Base-by-base conservation (phyloP, 768 basidiomycete genomes). In the Ramaria sp. region DNA sequence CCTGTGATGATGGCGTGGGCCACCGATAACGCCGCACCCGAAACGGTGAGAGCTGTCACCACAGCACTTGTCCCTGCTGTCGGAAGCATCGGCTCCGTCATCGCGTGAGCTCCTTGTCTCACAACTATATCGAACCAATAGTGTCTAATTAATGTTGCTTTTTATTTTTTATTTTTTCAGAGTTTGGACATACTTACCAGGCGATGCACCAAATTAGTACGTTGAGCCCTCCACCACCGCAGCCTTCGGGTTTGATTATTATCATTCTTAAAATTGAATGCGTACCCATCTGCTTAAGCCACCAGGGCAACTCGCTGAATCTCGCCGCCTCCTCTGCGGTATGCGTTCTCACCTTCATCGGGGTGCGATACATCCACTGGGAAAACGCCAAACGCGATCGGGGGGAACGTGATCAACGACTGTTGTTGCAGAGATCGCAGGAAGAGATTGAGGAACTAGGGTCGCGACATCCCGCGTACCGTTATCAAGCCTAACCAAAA, bases 11-110 rank as follows among this genome's bases (percentile, higher is more conserved):
- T 76, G 70, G 66, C 72, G 3, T 76, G 76, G 76, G 74, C 65
- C 13, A 71, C 72, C n/a, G 74, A 75, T 56, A 77, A 77, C 55
- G 71, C 75, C 1, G 71, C 73, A 0, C 76, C 75, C 1, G 73
- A 76, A 57, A 77, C 76, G 6, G 69, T 76, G 55, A 65, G 71
- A 44, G 74, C 74, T 3, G 71, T 76, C 13, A 68, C 69, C 1
- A 72, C 72, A 25, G 75, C 72, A 3, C 61, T 73, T 7, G 70
- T 78, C 42, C 70, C 74, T 30, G 72, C 72, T 18, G 52, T 77
- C 32, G 74, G 74, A 1, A 69, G 73, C 32, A 52, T 76, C 18
- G 74, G 74, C 16, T 65, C 74, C 13, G 62, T 77, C 22, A 73
- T 76, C 22, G 72, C 71, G 75, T 74, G 59, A 50, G 71, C 63